Base-by-base conservation (phyloP, 768 basidiomycete species). In the Nidularia pulvinata region DNA sequence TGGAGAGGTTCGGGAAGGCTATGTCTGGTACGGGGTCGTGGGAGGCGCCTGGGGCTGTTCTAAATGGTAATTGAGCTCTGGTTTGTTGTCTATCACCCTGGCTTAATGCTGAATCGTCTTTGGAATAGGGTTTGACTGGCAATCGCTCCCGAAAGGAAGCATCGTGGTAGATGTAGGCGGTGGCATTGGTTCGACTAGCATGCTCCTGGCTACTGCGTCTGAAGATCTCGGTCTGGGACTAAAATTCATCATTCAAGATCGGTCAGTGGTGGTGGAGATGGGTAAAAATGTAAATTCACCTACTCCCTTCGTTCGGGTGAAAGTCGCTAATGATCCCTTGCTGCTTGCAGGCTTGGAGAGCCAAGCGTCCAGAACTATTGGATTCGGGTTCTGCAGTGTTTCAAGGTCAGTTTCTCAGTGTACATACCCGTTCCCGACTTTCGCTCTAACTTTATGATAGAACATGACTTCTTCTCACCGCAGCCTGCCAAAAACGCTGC, bases 11-110 rank as follows among this genome's bases (percentile, higher is more conserved):
- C 59, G 89, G 87, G 33, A 83, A 81, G 53, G 88, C 89, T 3
- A 92, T 92, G 89, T 77, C 77, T 5, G 88, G 86, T 16, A 87
- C 88, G 5, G 79, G 76, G 30, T 81, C 80, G 1, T 91, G 89
- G 88, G 88, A 87, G 69, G 78, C 72, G 2, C 84, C 84, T 13
- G 80, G 80, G 14, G 83, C 81, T 2, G 77, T 86, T 32, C 65
- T 85, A 39, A 75, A 74, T 55, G 82, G 85, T 82, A 51, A 30
- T 30, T 30, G 25, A 30, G 25, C 25, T 30, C 25, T 30, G 25
- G 25, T 30, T 30, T 30, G 25, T 30, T 30, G 25, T 30, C 4
- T 16, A 74, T 48, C 32, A 3, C 45, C 33, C n/a, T n/a, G 34
- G 30, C 10, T 47, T 14, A 22, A 25, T 51, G 19, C 47, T 35